Evolutionary conservation across 495 filamentous ascomycete genomes (phyloP), one percentile per base, ranked within the genome.

Genomic region (Chaetomium cochliodes): DNA sequence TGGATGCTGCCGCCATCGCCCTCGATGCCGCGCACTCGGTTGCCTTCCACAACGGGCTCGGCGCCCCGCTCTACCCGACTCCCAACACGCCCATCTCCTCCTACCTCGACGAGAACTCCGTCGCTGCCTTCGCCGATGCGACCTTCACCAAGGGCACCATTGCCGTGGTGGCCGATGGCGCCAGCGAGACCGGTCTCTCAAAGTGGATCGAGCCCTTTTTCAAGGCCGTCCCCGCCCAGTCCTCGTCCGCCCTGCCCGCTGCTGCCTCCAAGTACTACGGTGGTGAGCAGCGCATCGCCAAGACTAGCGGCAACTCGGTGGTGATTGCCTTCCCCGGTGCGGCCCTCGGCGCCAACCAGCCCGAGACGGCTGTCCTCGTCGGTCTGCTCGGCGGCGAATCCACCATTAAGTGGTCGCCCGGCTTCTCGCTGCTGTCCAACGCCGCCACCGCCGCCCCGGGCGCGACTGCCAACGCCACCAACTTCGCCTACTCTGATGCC

Each of bases 181-280:
- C 91, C 61, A 86, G 87, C 67, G 85, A 90, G 47, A 76, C 80
- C 25, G 88, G 92, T 25, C 81, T 99, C 50, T 80, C 82, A 72
- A 97, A 94, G 81, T 99, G 94, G 94, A 88, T 93, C 60, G 85
- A 87, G 69, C 87, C 96, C 67, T 96, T 97, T 85, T 96, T 97
- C 84, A 78, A 79, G 65, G 76, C 78, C 50, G 80, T 86, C 23
- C 79, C 81, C 25, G 64, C 77, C 23, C 73, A 74, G 39, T 71
- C 63, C 42, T 67, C 67, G 60, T 68, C 68, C 66, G 69, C 72
- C 50, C 67, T 76, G 13, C 74, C 74, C 69, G 60, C 71, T 16
- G 65, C 70, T 66, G 70, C 90, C 55, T 86, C 87, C 70, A 92
- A 92, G 76, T 99, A 97, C 85, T 88, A 86, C 74, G 94, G 94